These are phyloP conservation scores for Limonium bicolor DNA, from an alignment of 148 eudicot genomes.

Conservation along the genomic window DNA sequence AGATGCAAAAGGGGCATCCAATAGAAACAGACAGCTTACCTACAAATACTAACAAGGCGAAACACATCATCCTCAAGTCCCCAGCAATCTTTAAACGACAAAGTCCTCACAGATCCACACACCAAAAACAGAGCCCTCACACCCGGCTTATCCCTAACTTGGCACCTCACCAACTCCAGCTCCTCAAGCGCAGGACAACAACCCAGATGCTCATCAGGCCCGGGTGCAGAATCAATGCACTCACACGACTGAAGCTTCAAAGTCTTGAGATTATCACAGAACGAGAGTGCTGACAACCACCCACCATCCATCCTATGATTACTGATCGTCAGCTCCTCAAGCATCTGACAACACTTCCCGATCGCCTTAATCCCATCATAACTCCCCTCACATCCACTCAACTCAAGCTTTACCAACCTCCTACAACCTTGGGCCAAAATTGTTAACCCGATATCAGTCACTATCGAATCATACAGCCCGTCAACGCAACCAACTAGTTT, in stretches of 20 bases:
- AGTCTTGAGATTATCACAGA: constrained; percentile 75
- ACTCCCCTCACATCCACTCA: constrained; percentile 90
- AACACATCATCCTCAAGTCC: constrained; percentile 65
- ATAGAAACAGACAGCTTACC: constrained; percentile 25
- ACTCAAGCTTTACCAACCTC: constrained; percentile 72
- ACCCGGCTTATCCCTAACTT: constrained; percentile 50
- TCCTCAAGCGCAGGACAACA: constrained; percentile 60
- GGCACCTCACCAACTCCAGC: constrained; percentile 57
- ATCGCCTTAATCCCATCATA: constrained; percentile 95
- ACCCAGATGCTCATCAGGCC: constrained; percentile 79
- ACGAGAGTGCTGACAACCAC: constrained; percentile 78
- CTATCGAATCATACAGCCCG: constrained; percentile 48
- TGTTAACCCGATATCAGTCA: constrained; percentile 86
- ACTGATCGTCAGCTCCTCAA: constrained; percentile 67
- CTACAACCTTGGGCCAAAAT: constrained; percentile 86
- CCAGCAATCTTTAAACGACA: constrained; percentile 78
- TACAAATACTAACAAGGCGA: constrained; percentile 44
- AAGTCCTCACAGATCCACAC: constrained; percentile 47
- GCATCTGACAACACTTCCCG: constrained; percentile 90
- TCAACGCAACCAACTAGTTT: constrained; percentile 44
- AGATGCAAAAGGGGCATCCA: not conserved
- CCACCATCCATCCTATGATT: constrained; percentile 85
- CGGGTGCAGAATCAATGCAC: constrained; percentile 53
- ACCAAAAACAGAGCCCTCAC: constrained; percentile 59
- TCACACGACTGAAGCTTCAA: constrained; percentile 55